Evolutionary conservation across 169 alveolate genomes (phyloP), one percentile per base, ranked within the genome.

Genomic region (Ichthyophthirius multifiliis): DNA sequence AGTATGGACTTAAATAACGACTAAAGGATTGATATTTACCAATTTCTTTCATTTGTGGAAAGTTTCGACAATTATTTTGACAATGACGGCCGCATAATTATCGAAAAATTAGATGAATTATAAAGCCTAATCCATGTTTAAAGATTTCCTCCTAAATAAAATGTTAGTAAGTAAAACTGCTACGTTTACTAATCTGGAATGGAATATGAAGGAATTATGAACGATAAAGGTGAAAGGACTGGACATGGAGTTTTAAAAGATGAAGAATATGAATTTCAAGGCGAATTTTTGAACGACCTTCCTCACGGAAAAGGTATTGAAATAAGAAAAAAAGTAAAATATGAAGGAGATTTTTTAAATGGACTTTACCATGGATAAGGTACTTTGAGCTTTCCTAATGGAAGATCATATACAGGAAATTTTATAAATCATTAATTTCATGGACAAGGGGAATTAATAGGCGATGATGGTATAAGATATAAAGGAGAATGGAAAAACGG

Each of bases 401-500:
- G 71, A 3, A 34, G 71, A 27, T 20, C 23, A 55, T 55, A 55
- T 39, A 55, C n/a, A 15, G 71, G 71, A 27, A 0, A 27, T 1
- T 55, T 55, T 39, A 39, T 27, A 55, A 55, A 55, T 34, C 71
- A 55, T 39, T 18, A 18, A 18, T 55, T 55, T 39, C 35, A 55
- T 18, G 71, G 71, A 16, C 18, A 55, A 55, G 71, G 71, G 23
- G 4, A 15, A 15, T 27, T 55, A 6, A 55, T 27, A 27, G 71
- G 71, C 31, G 71, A 55, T 55, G 71, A 55, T 55, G 71, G 71
- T 27, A 55, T 55, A 27, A 55, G 31, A 23, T 55, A 55, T 55
- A 39, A 55, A 55, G 71, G 71, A 27, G 71, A 55, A 55, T 55
- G 71, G 71, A 55, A 55, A 7, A 13, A 55, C 12, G 71, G 71